A percentile compares a stretch with the other conserved stretches of the same genome.
Evolutionary conservation across 2,329 filamentous ascomycete species (phyloP).

Genomic region (Dactylella cylindrospora): DNA sequence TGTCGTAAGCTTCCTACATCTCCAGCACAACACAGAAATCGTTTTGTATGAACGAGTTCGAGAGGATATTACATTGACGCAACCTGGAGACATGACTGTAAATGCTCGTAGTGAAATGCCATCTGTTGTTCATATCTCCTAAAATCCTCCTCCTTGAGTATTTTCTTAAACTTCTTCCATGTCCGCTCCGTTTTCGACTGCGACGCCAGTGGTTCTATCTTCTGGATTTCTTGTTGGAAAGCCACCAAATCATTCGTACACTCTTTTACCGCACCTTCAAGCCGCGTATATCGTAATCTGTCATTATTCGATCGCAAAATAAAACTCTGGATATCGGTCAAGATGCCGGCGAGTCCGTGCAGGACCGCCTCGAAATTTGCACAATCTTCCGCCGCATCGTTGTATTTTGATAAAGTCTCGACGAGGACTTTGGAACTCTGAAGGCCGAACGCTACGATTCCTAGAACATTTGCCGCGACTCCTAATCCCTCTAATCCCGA

Average conservation of each 20-base stretch:
- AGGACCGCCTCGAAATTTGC: slow-evolving; percentile 2
- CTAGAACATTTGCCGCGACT: slow-evolving; percentile 5
- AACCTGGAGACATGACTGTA: too few relatives aligned
- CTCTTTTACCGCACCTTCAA: neutral
- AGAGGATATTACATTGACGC: too few relatives aligned
- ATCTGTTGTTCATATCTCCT: slow-evolving; percentile 6
- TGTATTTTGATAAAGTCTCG: slow-evolving; percentile 16
- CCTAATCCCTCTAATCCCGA: slow-evolving; percentile 8
- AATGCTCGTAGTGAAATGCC: slow-evolving; percentile 1
- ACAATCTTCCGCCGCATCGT: slow-evolving; percentile 14
- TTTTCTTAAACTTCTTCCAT: slow-evolving; percentile 28
- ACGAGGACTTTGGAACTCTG: slow-evolving; percentile 17
- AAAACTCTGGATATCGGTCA: slow-evolving; percentile 10
- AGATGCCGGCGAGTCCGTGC: neutral
- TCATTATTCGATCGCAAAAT: neutral
- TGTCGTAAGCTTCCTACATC: too few relatives aligned
- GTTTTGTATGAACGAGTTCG: too few relatives aligned
- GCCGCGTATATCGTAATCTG: neutral
- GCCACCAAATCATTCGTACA: slow-evolving; percentile 13
- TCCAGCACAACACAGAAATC: too few relatives aligned
- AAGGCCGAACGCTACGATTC: slow-evolving; percentile 10
- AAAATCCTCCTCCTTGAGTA: slow-evolving; percentile 9
- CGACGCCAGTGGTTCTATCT: slow-evolving; percentile 1
- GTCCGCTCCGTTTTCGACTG: neutral
- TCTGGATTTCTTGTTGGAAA: neutral